These are phyloP conservation scores for Tinospora cordifolia DNA, from an alignment of 164 flowering plant genomes.

Conservation along the genomic window DNA sequence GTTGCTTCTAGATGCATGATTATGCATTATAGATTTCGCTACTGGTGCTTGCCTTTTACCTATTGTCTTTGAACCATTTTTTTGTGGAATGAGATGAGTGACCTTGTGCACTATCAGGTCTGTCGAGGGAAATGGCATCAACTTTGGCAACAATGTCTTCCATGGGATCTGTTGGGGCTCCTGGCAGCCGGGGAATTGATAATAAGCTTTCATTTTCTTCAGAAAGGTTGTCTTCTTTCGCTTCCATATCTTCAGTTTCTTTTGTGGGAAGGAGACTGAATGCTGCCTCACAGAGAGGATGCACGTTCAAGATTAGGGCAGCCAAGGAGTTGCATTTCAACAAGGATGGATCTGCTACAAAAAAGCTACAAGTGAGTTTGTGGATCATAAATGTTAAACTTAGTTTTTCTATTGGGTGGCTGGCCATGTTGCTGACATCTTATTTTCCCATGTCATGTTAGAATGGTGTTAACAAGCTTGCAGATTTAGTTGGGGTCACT, in stretches of 20 bases:
- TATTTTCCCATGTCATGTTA: constrained; percentile 18
- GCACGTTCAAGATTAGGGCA: constrained; percentile 42
- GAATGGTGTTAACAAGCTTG: constrained; percentile 96
- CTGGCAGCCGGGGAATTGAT: constrained; percentile 31
- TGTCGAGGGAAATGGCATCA: constrained; percentile 48
- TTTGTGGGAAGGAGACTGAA: constrained; percentile 34
- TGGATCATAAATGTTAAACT: not conserved
- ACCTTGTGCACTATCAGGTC: not conserved
- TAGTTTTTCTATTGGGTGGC: not conserved
- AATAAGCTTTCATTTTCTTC: constrained; percentile 36
- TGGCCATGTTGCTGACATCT: not conserved
- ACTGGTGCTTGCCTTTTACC: too few species aligned
- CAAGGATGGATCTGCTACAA: constrained; percentile 85
- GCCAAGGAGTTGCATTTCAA: constrained; percentile 94
- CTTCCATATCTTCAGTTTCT: constrained; percentile 49
- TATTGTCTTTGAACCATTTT: too few species aligned
- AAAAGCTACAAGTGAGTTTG: constrained; percentile 68
- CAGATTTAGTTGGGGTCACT: constrained; percentile 94
- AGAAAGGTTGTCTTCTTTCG: constrained; percentile 43
- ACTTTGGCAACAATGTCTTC: constrained; percentile 54
- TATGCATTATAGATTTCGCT: too few species aligned
- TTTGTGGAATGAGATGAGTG: too few species aligned
- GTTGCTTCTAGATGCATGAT: too few species aligned
- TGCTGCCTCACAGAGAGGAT: constrained; percentile 27
- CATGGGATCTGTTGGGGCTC: constrained; percentile 51